phyloP scores from a whole-genome alignment of 805 yeast species.

The Suhomyces xylopsoci region DNA sequence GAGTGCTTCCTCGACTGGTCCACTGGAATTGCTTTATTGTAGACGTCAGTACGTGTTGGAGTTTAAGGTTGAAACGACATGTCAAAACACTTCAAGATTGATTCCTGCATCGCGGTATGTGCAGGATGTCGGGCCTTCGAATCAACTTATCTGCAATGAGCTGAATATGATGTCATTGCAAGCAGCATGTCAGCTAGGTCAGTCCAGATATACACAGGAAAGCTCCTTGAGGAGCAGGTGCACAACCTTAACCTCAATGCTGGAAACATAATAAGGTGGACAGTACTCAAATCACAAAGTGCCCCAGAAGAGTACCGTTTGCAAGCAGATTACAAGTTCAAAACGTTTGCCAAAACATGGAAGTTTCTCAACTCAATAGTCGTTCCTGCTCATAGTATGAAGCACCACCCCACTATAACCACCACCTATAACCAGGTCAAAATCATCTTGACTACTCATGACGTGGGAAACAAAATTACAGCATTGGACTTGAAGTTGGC shows the following conservation, averaged over 20 bases:
- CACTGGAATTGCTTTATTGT: background rate
- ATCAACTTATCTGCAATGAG: background rate
- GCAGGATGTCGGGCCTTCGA: background rate
- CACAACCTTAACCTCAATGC: slow-evolving; percentile 4
- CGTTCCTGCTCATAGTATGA: slow-evolving; percentile 51
- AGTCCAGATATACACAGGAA: slow-evolving; percentile 4
- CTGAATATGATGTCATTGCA: background rate
- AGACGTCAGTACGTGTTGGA: background rate
- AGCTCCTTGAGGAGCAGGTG: slow-evolving; percentile 9
- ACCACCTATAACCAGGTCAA: slow-evolving; percentile 61
- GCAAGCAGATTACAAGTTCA: slow-evolving; percentile 40
- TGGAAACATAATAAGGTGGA: slow-evolving; percentile 1
- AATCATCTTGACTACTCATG: slow-evolving; percentile 63
- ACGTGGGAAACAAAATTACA: slow-evolving; percentile 47
- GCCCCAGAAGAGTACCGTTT: slow-evolving; percentile 13
- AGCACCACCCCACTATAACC: slow-evolving; percentile 70
- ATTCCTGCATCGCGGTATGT: background rate
- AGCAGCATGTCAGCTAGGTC: background rate
- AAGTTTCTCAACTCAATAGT: slow-evolving; percentile 58
- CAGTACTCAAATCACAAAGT: background rate
- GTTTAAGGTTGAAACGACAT: background rate
- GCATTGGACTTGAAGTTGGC: slow-evolving; percentile 61
- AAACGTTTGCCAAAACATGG: slow-evolving; percentile 63
- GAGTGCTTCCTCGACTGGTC: background rate
- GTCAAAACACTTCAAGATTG: background rate